Base-by-base conservation (phyloP, 164 flowering plant species). In the Stephania cephalantha region DNA sequence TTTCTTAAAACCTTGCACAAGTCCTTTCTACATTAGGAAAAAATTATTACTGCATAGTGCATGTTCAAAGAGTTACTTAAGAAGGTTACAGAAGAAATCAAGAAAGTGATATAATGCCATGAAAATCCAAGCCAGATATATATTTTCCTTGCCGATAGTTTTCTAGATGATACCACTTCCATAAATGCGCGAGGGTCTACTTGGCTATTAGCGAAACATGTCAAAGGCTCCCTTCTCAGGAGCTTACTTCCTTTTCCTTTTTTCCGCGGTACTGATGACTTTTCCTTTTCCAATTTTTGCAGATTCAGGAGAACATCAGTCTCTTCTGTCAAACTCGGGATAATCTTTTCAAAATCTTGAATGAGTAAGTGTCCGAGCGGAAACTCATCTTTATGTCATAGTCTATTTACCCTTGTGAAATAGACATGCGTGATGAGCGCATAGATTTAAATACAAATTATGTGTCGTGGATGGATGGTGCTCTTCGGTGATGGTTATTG, bases 301-400 rank as follows among this genome's bases (percentile, higher is more conserved):
- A 93, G 98, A 77, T 89, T 69, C 90, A 84, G 46, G 91, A 90
- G 5, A 93, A 93, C 73, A 69, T 91, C 84, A 79, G 73, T 71
- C 95, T 91, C 78, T 86, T 93, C 69, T 86, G 89, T 79, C 93
- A 90, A 87, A 74, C 88, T 67, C 89, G 94, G 81, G 90, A 93
- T 63, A 93, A 91, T 78, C 84, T 93, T 78, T 77, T 78, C 53
- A 77, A 83, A 46, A 86, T 93, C 78, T 67, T 91, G 82, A 88
- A 86, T 67, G 89, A 85, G 98, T 94, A 87, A 44, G 87, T 82
- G 35, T 2, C 48, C 42, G 4, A 4, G 42, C 42, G 42, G 6
- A 30, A 46, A 25, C 11, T 53, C 46, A 66, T 66, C 71, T 42
- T 9, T 44, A 30, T 44, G 5, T 9, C 42, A 35, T 35, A 4